Percentiles rank a stretch among this genome's conserved stretches.
These are phyloP conservation scores for Cutaneotrichosporon dermatis DNA, from an alignment of 1,284 basidiomycete genomes.

Conservation along the genomic window DNA sequence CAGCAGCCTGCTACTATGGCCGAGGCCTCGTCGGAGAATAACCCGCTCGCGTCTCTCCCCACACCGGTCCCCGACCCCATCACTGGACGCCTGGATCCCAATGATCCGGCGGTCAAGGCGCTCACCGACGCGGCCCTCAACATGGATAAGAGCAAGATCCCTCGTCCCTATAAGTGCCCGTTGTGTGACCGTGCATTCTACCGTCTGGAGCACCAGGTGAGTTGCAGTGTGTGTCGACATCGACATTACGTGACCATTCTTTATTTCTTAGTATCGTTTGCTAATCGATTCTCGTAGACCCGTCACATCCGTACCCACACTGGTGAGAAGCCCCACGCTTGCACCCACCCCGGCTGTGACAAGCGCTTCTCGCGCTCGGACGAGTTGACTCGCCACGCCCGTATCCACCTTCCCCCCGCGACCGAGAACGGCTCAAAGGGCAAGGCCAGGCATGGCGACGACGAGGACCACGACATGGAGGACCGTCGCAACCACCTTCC, in stretches of 20 bases:
- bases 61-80: slow-evolving; percentile 46
- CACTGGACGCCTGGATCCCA: slow-evolving; percentile 49
- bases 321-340: slow-evolving; percentile 93
- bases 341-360: slow-evolving; percentile 90
- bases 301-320: slow-evolving; percentile 97
- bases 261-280: too few relatives aligned
- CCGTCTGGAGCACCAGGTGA: slow-evolving; percentile 84
- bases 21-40: slow-evolving; percentile 10
- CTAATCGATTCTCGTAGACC: slow-evolving; percentile 59
- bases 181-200: slow-evolving; percentile 88
- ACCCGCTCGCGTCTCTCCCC: slow-evolving; percentile 20
- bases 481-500: slow-evolving; percentile 34
- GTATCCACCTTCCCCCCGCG: slow-evolving; percentile 67
- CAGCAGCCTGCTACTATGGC: slow-evolving; percentile 13
- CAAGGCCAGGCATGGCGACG: background rate
- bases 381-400: slow-evolving; percentile 90
- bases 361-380: slow-evolving; percentile 97
- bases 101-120: slow-evolving; percentile 50
- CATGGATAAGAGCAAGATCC: slow-evolving; percentile 54
- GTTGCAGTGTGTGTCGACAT: slow-evolving; percentile 31
- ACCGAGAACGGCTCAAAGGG: slow-evolving; percentile 26
- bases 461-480: slow-evolving; percentile 35
- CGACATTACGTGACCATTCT: background rate
- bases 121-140: slow-evolving; percentile 50
- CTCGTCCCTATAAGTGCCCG: slow-evolving; percentile 91